Evolutionary conservation across 768 basidiomycete species (phyloP), one percentile per base, ranked within the genome.

Genomic region (Pulveroboletus sp.): DNA sequence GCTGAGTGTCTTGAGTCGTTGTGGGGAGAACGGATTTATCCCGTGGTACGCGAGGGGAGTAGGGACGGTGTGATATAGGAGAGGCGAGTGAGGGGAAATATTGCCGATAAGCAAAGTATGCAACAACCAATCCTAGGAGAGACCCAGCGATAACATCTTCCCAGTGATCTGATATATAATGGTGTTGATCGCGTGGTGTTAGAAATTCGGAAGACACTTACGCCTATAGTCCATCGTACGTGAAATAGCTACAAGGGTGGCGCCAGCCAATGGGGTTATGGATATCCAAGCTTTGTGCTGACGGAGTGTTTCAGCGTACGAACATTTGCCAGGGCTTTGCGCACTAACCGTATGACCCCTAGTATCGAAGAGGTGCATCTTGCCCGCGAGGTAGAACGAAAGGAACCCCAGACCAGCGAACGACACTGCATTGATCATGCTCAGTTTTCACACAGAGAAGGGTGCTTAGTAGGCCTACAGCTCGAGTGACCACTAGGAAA

Each of bases 401-500:
- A 98, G 74, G 70, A 93, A 94, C 2, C 89, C 90, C 8, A 99
- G 76, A 1, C 95, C 95, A 6, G 93, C 90, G 64, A 95, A 97
- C 0, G 93, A 91, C 46, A 95, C 92, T 90, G 57, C 45, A 51
- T 41, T 11, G 26, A 47, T 40, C 16, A 42, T 30, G 43, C 23
- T 60, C 44, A 52, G 35, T 49, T 10, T 37, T 20, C 22, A 20
- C 13, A 20, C 5, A 12, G 22, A 14, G 0, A 37, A 24, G 5
- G 16, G 20, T 7, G 29, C 36, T 24, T 31, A 37, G 22, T 16
- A 13, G 39, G 71, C 86, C 43, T 69, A 93, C 92, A 53, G 57
- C 89, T 92, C 4, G 91, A 85, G 68, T 96, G 93, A 1, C 94
- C 94, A 46, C 89, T 91, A 13, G 86, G 87, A 67, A 97, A 96